Conservation (phyloP, 2,329 filamentous ascomycete genomes). For the Fusarium sublunatum region DNA sequence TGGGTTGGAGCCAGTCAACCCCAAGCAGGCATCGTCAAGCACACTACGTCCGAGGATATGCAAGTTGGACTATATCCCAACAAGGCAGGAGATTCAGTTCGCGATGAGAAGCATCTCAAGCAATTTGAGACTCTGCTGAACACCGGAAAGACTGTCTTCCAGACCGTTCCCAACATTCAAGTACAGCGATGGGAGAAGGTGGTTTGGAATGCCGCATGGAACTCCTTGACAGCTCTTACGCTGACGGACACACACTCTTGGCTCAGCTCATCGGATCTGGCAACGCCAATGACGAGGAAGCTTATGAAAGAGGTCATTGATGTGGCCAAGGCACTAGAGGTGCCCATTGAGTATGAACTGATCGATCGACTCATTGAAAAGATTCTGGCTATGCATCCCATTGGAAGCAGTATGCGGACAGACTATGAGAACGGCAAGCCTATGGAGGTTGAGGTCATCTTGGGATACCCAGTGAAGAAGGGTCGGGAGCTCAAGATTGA, state of each 20-base stretch:
- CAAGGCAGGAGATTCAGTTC: conserved; percentile 29
- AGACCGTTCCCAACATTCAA: conserved; percentile 66
- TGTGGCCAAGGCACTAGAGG: conserved; percentile 65
- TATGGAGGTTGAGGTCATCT: conserved; percentile 72
- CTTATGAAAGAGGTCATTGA: conserved; percentile 65
- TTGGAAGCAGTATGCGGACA: conserved; percentile 64
- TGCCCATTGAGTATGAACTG: conserved; percentile 59
- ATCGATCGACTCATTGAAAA: conserved; percentile 60
- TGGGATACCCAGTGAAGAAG: conserved; percentile 69
- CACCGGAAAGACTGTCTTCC: conserved; percentile 57
- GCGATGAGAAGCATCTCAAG: conserved; percentile 54
- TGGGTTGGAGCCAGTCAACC: conserved; percentile 66
- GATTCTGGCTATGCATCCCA: conserved; percentile 58
- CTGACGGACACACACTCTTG: conserved; percentile 64
- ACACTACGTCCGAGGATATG: conserved; percentile 64
- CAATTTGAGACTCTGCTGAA: conserved; percentile 56
- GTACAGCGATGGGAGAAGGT: conserved; percentile 69
- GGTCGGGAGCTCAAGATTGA: conserved; percentile 65
- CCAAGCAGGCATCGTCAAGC: conserved; percentile 60
- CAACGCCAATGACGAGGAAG: conserved; percentile 62
- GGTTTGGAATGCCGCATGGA: conserved; percentile 70
- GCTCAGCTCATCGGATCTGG: conserved; percentile 56
- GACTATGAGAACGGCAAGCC: conserved; percentile 67
- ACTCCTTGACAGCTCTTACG: conserved; percentile 68
- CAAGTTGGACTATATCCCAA: conserved; percentile 66